phyloP scores from a whole-genome alignment of 164 flowering plant genomes.

The Akebia trifoliata region DNA sequence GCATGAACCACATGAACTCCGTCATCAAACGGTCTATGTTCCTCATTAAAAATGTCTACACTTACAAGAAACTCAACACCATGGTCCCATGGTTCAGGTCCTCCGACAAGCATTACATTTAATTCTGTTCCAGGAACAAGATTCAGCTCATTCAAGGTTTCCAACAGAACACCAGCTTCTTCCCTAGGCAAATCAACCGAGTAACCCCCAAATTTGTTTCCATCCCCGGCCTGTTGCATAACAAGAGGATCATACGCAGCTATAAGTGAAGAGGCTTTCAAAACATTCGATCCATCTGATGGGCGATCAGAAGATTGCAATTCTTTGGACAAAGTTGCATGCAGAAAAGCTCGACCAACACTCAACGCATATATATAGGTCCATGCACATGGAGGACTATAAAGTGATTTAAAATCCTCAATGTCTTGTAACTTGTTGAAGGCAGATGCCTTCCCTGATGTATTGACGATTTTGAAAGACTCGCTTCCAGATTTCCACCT shows the following conservation, averaged over 20 bases:
- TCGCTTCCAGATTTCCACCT: constrained; percentile 73
- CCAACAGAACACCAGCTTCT: constrained; percentile 32
- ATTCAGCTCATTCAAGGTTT: constrained; percentile 42
- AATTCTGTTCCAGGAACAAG: constrained; percentile 75
- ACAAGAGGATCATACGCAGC: constrained; percentile 70
- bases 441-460: constrained; percentile 24
- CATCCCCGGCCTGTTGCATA: constrained; percentile 62
- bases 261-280: constrained; percentile 57
- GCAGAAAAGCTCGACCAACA: constrained; percentile 60
- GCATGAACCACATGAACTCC: constrained; percentile 36
- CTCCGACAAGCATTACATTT: constrained; percentile 68
- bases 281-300: constrained; percentile 31
- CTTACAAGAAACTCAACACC: constrained; percentile 54
- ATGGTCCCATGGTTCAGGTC: constrained; percentile 76
- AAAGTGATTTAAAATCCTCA: constrained; percentile 15
- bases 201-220: constrained; percentile 86
- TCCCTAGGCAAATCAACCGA: constrained; percentile 44
- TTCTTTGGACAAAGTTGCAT: constrained; percentile 63
- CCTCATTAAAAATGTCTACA: constrained; percentile 42
- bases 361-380: constrained; percentile 51
- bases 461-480: constrained; percentile 50
- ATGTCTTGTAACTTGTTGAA: constrained; percentile 18
- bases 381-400: constrained; percentile 75
- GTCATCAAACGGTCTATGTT: constrained; percentile 23
- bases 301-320: constrained; percentile 32